Evolutionary conservation across 352 stramenopile genomes (phyloP).

Genomic region (Phytophthora sp.): DNA sequence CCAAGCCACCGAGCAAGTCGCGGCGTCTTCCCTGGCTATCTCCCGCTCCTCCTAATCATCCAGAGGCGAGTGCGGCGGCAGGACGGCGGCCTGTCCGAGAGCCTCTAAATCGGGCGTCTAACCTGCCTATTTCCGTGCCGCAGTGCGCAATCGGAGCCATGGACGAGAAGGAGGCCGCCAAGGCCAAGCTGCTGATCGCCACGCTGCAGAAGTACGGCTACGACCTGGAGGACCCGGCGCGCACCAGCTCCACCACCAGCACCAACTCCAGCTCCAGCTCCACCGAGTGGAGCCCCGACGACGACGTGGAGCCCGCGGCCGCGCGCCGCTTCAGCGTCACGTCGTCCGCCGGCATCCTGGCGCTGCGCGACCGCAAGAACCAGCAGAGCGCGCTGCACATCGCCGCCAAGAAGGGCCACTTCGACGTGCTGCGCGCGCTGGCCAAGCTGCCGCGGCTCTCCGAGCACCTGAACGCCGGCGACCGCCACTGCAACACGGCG

Average conservation of each 20-base stretch:
- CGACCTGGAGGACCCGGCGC: slow-evolving; percentile 56
- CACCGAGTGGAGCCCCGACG: slow-evolving; percentile 44
- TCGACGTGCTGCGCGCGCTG: slow-evolving; percentile 82
- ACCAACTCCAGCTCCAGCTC: slow-evolving; percentile 40
- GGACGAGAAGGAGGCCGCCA: slow-evolving; percentile 59
- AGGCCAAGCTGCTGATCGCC: slow-evolving; percentile 74
- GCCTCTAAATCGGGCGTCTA: slow-evolving; percentile 6
- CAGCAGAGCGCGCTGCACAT: slow-evolving; percentile 87
- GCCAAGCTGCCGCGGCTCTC: slow-evolving; percentile 72
- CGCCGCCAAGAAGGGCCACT: slow-evolving; percentile 81
- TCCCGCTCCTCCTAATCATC: slow-evolving; percentile 24
- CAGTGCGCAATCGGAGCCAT: slow-evolving; percentile 31
- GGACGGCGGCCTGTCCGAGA: slow-evolving; percentile 26
- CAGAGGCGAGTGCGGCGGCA: no score
- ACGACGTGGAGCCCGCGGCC: slow-evolving; percentile 29
- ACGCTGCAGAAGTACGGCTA: slow-evolving; percentile 89
- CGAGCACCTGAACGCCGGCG: slow-evolving; percentile 78
- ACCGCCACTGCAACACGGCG: slow-evolving; percentile 82
- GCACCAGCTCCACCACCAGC: slow-evolving; percentile 28
- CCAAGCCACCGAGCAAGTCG: slow-evolving; percentile 3
- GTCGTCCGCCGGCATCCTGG: slow-evolving; percentile 68
- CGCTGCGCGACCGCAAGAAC: slow-evolving; percentile 84
- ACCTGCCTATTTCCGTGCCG: slow-evolving; percentile 12
- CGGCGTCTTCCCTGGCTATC: slow-evolving; percentile 19
- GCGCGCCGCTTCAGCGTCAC: slow-evolving; percentile 31